These are phyloP conservation scores for Penicillium verhagenii DNA, from an alignment of 495 filamentous ascomycete species.

Conservation along the genomic window DNA sequence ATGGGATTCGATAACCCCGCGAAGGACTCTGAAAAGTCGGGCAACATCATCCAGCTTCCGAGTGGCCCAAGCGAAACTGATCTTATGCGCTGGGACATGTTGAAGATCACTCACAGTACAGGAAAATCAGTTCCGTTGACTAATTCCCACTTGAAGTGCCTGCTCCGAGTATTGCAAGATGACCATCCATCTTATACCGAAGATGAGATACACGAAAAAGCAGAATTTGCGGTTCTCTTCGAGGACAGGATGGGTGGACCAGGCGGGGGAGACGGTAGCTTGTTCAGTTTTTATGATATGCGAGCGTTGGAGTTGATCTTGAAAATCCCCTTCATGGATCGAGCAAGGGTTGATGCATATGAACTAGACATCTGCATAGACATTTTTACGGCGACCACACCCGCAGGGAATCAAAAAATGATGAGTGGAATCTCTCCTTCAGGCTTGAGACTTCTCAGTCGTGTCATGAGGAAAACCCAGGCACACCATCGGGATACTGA, in stretches of 20 bases:
- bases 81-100: not conserved
- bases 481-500: not conserved
- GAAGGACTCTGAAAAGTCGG: too few relatives aligned
- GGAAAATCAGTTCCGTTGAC: not conserved
- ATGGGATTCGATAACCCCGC: too few relatives aligned
- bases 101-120: not conserved
- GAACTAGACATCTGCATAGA: not conserved
- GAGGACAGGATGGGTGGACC: not conserved
- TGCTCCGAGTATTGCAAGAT: not conserved
- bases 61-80: not conserved
- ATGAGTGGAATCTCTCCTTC: not conserved
- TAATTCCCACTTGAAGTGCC: not conserved
- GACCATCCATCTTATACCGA: not conserved
- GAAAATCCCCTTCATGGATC: not conserved
- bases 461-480: not conserved
- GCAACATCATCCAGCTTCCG: not conserved
- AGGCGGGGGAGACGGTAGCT: not conserved
- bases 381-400: not conserved
- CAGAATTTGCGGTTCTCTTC: not conserved
- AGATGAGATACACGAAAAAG: not conserved
- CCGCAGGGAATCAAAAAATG: not conserved
- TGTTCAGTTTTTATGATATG: not conserved
- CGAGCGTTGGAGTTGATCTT: not conserved
- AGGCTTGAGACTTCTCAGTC: not conserved
- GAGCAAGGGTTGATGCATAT: not conserved